Conservation (phyloP, 139 green algal species). For the Penium margaritaceum region DNA sequence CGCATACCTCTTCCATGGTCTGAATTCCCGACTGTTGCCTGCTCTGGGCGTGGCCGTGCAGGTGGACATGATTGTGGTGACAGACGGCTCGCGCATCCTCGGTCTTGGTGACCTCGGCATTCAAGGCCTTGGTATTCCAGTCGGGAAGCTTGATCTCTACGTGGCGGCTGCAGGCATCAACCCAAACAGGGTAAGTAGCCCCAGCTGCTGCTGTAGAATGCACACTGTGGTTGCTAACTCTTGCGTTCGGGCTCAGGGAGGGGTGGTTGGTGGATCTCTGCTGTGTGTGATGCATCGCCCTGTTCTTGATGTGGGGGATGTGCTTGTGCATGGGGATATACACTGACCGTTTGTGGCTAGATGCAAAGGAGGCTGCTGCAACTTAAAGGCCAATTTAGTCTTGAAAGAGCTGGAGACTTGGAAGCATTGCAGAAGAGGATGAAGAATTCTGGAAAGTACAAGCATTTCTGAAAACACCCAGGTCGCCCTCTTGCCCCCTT, state of each 20-base stretch:
- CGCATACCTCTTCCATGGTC: conserved; percentile 63
- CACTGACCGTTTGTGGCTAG: no score
- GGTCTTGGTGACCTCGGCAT: conserved; percentile 75
- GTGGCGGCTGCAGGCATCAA: conserved; percentile 79
- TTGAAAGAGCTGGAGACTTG: no score
- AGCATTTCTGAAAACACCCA: background rate
- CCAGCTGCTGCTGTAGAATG: no score
- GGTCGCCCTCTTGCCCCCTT: background rate
- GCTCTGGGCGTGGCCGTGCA: conserved; percentile 46
- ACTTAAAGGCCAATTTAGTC: no score
- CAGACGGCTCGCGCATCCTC: conserved; percentile 65
- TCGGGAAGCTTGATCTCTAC: conserved; percentile 93
- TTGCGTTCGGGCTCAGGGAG: no score
- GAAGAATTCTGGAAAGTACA: background rate
- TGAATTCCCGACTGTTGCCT: conserved; percentile 54
- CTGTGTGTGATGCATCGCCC: no score
- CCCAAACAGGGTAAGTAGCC: conserved; percentile 21
- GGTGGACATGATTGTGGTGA: conserved; percentile 69
- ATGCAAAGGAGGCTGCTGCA: no score
- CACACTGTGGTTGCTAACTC: no score
- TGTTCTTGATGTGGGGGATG: no score
- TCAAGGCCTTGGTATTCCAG: conserved; percentile 68
- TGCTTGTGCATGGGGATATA: no score
- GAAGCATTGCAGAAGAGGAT: background rate
- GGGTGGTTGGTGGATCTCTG: no score